A percentile compares a stretch with the other conserved stretches of the same genome.
Evolutionary conservation across 2,329 filamentous ascomycete genomes (phyloP).

Genomic region (Phialophora verrucosa): DNA sequence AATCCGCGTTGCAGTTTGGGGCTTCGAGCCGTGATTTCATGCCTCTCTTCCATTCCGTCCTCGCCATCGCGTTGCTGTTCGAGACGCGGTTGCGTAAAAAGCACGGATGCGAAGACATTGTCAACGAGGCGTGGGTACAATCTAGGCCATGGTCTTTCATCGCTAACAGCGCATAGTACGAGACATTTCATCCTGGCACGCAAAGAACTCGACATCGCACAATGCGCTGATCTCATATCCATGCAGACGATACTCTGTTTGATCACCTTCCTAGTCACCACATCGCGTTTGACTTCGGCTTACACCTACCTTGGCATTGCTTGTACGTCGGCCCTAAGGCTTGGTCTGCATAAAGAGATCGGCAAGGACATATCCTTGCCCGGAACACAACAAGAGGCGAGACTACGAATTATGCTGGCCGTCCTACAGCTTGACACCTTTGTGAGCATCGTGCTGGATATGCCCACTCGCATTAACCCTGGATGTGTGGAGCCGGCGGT

Average conservation of each 20-base stretch:
- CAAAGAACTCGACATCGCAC: slow-evolving; percentile 28
- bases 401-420: slow-evolving; percentile 27
- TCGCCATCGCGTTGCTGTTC: slow-evolving; percentile 31
- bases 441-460: slow-evolving; percentile 33
- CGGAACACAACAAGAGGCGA: slow-evolving; percentile 22
- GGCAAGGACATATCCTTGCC: slow-evolving; percentile 18
- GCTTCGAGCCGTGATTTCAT: slow-evolving; percentile 23
- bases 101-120: slow-evolving; percentile 30
- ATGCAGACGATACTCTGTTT: slow-evolving; percentile 30
- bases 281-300: slow-evolving; percentile 32
- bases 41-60: slow-evolving; percentile 31
- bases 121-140: slow-evolving; percentile 29
- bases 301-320: slow-evolving; percentile 34
- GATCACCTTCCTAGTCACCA: slow-evolving; percentile 33
- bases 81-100: slow-evolving; percentile 25
- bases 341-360: slow-evolving; percentile 32
- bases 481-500: slow-evolving; percentile 24
- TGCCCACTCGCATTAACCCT: slow-evolving; percentile 32
- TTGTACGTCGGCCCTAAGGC: slow-evolving; percentile 30
- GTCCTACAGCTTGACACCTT: slow-evolving; percentile 34
- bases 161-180: slow-evolving; percentile 13
- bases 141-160: background rate
- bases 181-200: slow-evolving; percentile 29
- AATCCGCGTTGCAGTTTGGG: slow-evolving; percentile 11
- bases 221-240: slow-evolving; percentile 30